phyloP scores from a whole-genome alignment of 2,329 filamentous ascomycete genomes.

The Neoascochyta sp. region DNA sequence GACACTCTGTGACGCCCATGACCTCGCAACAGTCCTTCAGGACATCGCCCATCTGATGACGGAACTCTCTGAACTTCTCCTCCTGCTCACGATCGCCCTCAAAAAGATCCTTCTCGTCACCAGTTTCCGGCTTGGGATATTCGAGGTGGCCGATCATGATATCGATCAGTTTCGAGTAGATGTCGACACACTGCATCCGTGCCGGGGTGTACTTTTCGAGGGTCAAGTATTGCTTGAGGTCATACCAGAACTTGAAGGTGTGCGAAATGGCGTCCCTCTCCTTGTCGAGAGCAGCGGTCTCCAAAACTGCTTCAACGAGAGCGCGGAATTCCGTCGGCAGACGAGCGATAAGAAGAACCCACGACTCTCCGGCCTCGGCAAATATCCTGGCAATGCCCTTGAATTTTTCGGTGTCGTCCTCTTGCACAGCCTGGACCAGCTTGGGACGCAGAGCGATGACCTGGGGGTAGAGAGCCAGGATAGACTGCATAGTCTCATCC shows the following conservation, averaged over 20 bases:
- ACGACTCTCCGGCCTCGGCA: conserved; percentile 87
- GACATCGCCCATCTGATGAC: conserved; percentile 96
- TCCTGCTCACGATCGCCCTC: conserved; percentile 94
- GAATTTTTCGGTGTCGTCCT: conserved; percentile 81
- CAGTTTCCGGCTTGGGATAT: conserved; percentile 72
- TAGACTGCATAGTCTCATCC: conserved; percentile 79
- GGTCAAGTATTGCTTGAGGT: conserved; percentile 93
- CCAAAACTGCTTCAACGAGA: conserved; percentile 85
- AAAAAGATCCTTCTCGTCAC: conserved; percentile 78
- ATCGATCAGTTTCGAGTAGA: conserved; percentile 87
- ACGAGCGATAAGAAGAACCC: conserved; percentile 87
- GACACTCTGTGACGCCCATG: conserved; percentile 85
- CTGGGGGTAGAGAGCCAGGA: conserved; percentile 77
- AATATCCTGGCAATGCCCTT: conserved; percentile 88
- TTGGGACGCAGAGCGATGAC: conserved; percentile 73
- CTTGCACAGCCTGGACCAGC: conserved; percentile 68
- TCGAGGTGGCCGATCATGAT: conserved; percentile 87
- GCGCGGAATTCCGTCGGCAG: conserved; percentile 76
- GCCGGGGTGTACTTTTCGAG: conserved; percentile 85
- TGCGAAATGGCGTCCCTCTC: conserved; percentile 89
- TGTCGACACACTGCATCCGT: conserved; percentile 69
- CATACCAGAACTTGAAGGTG: conserved; percentile 98
- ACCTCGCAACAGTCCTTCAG: conserved; percentile 97
- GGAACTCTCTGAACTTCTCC: conserved; percentile 94
- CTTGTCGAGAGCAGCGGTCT: conserved; percentile 81